Percentiles rank a stretch among this genome's conserved stretches.
phyloP scores from a whole-genome alignment of 2,329 filamentous ascomycete genomes.

The Ophiostoma quercus region DNA sequence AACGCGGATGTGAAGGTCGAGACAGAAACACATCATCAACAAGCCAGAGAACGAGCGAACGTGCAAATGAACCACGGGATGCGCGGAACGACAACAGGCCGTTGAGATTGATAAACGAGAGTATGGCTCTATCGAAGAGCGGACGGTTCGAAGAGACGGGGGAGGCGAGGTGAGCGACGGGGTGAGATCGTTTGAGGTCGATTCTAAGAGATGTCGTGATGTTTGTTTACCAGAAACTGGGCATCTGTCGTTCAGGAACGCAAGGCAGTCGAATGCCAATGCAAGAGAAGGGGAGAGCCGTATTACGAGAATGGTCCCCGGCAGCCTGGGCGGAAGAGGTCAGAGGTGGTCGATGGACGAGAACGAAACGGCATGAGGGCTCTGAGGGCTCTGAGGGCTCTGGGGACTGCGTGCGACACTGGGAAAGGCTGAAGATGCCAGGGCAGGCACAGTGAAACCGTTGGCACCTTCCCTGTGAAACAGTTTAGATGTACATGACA shows the following conservation, averaged over 20 bases:
- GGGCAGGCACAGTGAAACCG: slow-evolving; percentile 15
- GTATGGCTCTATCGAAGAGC: not conserved
- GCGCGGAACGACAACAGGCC: not conserved
- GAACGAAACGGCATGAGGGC: not conserved
- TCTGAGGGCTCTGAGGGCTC: too few relatives aligned
- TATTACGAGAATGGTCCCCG: not conserved
- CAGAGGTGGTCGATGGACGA: not conserved
- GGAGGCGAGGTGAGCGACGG: not conserved
- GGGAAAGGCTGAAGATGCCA: slow-evolving; percentile 12
- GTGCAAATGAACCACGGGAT: not conserved
- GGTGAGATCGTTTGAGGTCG: not conserved
- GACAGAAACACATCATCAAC: slow-evolving; percentile 13
- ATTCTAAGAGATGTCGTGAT: not conserved
- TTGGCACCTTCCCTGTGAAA: slow-evolving; percentile 14
- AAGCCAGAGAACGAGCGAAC: not conserved
- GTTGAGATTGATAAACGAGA: not conserved
- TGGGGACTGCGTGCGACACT: not conserved
- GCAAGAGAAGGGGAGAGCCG: not conserved
- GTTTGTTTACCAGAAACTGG: slow-evolving; percentile 1
- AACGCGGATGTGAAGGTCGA: not conserved
- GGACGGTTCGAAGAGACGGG: not conserved
- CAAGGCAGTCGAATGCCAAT: not conserved
- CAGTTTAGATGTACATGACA: not conserved
- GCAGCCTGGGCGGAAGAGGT: not conserved
- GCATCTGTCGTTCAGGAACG: not conserved